Evolutionary conservation across 345 rosid species (phyloP), one percentile per base, ranked within the genome.

Genomic region (Euclidium syriacum): DNA sequence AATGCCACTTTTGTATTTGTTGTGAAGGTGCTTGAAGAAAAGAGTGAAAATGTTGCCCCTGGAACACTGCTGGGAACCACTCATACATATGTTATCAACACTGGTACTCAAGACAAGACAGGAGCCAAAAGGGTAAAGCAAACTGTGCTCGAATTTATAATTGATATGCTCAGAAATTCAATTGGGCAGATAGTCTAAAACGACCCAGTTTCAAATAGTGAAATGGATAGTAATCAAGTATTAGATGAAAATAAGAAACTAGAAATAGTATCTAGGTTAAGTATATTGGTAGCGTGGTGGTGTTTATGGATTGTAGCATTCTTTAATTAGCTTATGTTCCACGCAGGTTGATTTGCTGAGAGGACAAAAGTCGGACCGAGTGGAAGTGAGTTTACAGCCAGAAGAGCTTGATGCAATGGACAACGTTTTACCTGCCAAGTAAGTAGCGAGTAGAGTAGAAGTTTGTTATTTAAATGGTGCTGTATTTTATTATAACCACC

Each of bases 301-400:
- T n/a, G n/a, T n/a, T n/a, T n/a, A n/a, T n/a, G n/a, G n/a, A n/a
- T n/a, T n/a, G n/a, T n/a, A n/a, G n/a, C n/a, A n/a, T n/a, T n/a
- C n/a, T n/a, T n/a, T n/a, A n/a, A n/a, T n/a, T n/a, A n/a, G n/a
- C n/a, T n/a, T n/a, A n/a, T n/a, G n/a, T n/a, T n/a, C n/a, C n/a
- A n/a, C n/a, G n/a, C 62, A 95, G 99, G 99, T 90, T 73, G 99
- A 95, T 83, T 83, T 95, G 61, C 84, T 95, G 27, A 82, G 82
- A 76, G 97, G 97, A 30, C 95, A 95, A 58, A 95, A 95, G 74
- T 24, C 99, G 10, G 99, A 95, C 59, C 78, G 78, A 53, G 99
- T 95, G 36, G 97, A 90, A 30, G 86, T 95, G 41, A 87, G 92
- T 10, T 67, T 95, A 33, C 95, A 73, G 68, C 99, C 99, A 10